Evolutionary conservation across 1,284 basidiomycete species (phyloP), one percentile per base, ranked within the genome.

Genomic region (Rhizoctonia solani): DNA sequence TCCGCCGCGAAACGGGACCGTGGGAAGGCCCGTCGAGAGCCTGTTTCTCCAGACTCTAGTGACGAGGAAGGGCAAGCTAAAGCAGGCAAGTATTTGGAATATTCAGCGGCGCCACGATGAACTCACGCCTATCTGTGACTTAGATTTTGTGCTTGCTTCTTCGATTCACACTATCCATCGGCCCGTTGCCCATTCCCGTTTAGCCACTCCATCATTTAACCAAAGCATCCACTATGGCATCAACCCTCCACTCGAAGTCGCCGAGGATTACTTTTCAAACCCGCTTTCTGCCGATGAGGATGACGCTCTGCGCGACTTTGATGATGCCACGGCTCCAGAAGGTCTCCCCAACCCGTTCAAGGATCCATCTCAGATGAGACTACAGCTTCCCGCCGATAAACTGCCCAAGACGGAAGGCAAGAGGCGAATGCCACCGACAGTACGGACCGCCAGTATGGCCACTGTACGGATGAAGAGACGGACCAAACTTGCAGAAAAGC

Each of bases 91-190:
- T 50, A 42, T 11, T 42, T 42, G 19, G 13, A 25, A 49, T 54
- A 37, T 50, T 11, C n/a, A n/a, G n/a, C n/a, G n/a, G 21, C 19
- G 13, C 44, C 30, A 44, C 9, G 50, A 49, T 9, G 19, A 9
- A 13, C 37, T 4, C 19, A 42, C 63, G 49, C 9, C 49, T 32
- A 21, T 14, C 32, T 30, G 4, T n/a, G 21, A 29, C 21, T 34
- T 23, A 69, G 63, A 67, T 25, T 69, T 69, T 69, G 55, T 54
- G 27, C 14, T 66, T 13, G 63, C 63, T 44, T 92, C 89, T 21
- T 91, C 89, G n/a, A 90, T 93, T 50, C 90, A 93, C 73, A 85
- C 91, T 29, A 92, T 93, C 66, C 86, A 93, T 73, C 85, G 89
- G 32, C 90, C 91, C n/a, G 77, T 92, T 44, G 89, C 88, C n/a